phyloP scores from a whole-genome alignment of 495 filamentous ascomycete species.

The Lophium mytilinum region DNA sequence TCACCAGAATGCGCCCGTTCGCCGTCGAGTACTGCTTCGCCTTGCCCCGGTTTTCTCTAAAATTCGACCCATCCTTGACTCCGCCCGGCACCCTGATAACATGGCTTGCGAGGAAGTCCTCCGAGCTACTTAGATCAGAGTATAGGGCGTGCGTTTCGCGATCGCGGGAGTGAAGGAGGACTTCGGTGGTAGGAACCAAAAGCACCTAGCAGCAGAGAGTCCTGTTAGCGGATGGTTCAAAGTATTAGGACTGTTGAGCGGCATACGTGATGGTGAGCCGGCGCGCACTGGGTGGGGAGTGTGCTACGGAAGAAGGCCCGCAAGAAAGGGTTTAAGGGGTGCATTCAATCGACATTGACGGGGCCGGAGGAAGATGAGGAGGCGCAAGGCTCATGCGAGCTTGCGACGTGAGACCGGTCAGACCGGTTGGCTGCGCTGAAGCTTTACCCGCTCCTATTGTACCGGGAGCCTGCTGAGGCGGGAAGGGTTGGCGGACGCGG shows the following conservation, averaged over 20 bases:
- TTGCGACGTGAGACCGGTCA: conserved; percentile 8
- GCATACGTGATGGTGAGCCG: conserved; percentile 77
- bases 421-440: conserved; percentile 5
- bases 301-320: conserved; percentile 96
- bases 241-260: background rate
- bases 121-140: conserved; percentile 71
- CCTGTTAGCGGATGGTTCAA: background rate
- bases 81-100: conserved; percentile 73
- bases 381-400: conserved; percentile 15
- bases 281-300: conserved; percentile 85
- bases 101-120: conserved; percentile 97
- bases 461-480: background rate
- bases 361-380: background rate
- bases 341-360: conserved; percentile 68
- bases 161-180: conserved; percentile 80
- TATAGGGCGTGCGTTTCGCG: conserved; percentile 71
- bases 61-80: conserved; percentile 61
- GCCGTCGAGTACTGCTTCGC: conserved; percentile 85
- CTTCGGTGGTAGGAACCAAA: conserved; percentile 87
- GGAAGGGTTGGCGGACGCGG: too few relatives aligned
- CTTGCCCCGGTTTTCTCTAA: conserved; percentile 86
- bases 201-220: conserved; percentile 52
- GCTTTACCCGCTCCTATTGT: background rate
- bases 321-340: conserved; percentile 97
- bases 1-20: conserved; percentile 86